Base-by-base conservation (phyloP, 2,329 filamentous ascomycete species). In the Colletotrichum salicis region DNA sequence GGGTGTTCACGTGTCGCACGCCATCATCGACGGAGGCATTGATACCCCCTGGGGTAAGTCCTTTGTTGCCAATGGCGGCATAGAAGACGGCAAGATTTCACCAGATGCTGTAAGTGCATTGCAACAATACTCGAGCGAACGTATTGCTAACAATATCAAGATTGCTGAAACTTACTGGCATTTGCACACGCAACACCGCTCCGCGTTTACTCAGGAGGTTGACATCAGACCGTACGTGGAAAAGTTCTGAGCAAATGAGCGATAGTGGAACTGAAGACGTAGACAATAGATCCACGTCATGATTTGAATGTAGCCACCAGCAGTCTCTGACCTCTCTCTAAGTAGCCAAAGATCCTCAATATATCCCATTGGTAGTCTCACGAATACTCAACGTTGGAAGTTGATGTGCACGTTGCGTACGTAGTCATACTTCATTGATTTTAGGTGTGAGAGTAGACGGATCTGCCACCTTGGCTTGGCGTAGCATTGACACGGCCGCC, bases 131-230 rank as follows among this genome's bases (percentile, higher is more conserved):
- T 48, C 41, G 75, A 57, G 33, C 69, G 33, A 5, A 37, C 24
- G 29, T 19, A 71, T 22, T 67, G 24, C 51, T 69, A 52, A 75
- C 73, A 31, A 63, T 64, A n/a, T 41, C 22, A 57, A 96, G 91
- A 97, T 97, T 85, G 94, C 94, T 12, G 94, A 97, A 75, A 89
- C 90, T 12, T 97, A 97, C 78, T 97, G 94, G 94, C 86, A 92
- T 78, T 79, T 97, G 77, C 94, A 97, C 78, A 92, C 91, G 0
- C 94, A 97, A 84, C 93, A 92, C 37, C 88, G 89, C 75, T 94
- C 92, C 6, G 90, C 90, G 2, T 97, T 96, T 77, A 95, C 93
- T 0, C 93, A 94, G 78, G 94, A 97, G 82, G 81, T 97, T 76
- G 94, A 97, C 81, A 84, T 95, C 35, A 86, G 94, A 74, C 94